These are phyloP conservation scores for Pythium volutum DNA, from an alignment of 352 stramenopile species.

Conservation along the genomic window DNA sequence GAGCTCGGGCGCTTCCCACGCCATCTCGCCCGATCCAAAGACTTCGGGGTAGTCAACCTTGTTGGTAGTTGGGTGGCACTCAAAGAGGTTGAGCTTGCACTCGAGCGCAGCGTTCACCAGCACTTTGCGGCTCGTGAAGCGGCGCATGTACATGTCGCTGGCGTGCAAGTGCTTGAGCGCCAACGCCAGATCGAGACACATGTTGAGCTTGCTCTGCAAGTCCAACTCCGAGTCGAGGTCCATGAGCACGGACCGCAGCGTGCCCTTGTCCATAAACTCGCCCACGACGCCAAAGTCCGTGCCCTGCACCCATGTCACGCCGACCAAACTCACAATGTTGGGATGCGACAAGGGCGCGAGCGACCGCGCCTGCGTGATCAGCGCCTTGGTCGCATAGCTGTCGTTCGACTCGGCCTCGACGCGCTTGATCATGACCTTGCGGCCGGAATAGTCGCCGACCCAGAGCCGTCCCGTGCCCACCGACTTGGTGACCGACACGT, in stretches of 20 bases:
- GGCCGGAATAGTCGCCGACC: conserved; percentile 50
- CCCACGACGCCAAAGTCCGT: conserved; percentile 76
- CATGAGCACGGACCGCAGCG: conserved; percentile 51
- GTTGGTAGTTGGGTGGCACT: conserved; percentile 15
- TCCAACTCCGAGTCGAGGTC: conserved; percentile 55
- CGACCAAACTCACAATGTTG: conserved; percentile 63
- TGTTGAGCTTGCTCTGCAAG: conserved; percentile 50
- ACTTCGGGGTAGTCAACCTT: conserved; percentile 13
- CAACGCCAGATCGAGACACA: conserved; percentile 64
- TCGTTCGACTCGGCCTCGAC: conserved; percentile 64
- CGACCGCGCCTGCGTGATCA: conserved; percentile 52
- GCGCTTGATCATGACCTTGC: conserved; percentile 70
- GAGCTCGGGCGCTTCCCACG: conserved; percentile 28
- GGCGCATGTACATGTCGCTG: conserved; percentile 22
- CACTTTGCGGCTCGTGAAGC: conserved; percentile 26
- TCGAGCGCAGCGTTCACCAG: conserved; percentile 26
- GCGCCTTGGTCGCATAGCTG: conserved; percentile 51
- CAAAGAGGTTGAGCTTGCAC: conserved; percentile 34
- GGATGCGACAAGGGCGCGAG: conserved; percentile 53
- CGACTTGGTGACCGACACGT: conserved; percentile 56
- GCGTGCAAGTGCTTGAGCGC: conserved; percentile 64
- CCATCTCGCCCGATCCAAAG: conserved; percentile 23
- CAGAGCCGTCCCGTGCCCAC: conserved; percentile 48
- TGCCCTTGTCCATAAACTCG: conserved; percentile 77
- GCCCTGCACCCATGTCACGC: conserved; percentile 65